Evolutionary conservation across 164 flowering plant genomes (phyloP).

Genomic region (Aristolochia californica): DNA sequence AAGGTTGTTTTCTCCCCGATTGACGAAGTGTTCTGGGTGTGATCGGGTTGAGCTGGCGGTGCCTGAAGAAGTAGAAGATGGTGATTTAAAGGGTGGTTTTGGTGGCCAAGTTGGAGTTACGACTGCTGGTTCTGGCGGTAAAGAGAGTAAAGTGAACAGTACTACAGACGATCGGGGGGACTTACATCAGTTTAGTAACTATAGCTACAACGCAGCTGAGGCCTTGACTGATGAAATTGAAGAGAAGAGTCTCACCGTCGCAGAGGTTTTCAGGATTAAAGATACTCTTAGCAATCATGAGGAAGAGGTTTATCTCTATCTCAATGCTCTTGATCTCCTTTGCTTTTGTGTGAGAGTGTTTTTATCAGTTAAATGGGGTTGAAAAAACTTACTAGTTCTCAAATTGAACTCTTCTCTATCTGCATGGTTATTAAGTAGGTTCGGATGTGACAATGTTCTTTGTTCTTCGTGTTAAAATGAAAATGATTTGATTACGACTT

Average conservation of each 20-base stretch:
- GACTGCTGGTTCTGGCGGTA: constrained; percentile 24
- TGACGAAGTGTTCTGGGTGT: constrained; percentile 20
- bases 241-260: constrained; percentile 39
- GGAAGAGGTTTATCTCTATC: constrained; percentile 46
- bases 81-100: constrained; percentile 17
- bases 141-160: constrained; percentile 52
- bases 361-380: not conserved
- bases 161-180: constrained; percentile 23
- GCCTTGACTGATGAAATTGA: constrained; percentile 88
- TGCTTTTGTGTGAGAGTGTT: not conserved
- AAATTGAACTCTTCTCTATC: too few relatives aligned
- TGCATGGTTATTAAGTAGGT: too few relatives aligned
- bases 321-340: not conserved
- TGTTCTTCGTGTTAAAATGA: too few relatives aligned
- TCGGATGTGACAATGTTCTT: too few relatives aligned
- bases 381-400: too few relatives aligned
- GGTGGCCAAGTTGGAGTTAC: constrained; percentile 14
- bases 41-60: constrained; percentile 16
- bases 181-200: constrained; percentile 36
- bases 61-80: constrained; percentile 19
- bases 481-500: too few relatives aligned
- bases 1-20: constrained; percentile 18
- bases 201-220: constrained; percentile 72
- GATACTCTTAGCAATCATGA: constrained; percentile 35
- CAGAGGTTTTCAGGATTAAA: constrained; percentile 78